A percentile compares a stretch with the other conserved stretches of the same genome.
Evolutionary conservation across 192 early-diverging fungal genomes (phyloP).

Genomic region (Coemansia sp.): DNA sequence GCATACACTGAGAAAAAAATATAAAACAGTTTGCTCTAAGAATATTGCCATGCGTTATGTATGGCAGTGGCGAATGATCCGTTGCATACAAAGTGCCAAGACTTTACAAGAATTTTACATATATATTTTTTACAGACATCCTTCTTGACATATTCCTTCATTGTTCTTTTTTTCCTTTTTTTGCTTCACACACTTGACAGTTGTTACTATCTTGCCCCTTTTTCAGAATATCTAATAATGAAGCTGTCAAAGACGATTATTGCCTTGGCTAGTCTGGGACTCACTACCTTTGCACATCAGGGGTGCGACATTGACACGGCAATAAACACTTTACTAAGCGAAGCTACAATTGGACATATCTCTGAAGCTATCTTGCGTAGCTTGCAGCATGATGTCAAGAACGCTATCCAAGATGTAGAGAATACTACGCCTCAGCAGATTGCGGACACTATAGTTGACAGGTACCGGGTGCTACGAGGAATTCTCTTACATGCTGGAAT

Average conservation of each 20-base stretch:
- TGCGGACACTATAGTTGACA: conserved; percentile 29
- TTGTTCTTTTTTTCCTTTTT: conserved; percentile 1
- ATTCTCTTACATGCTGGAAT: conserved; percentile 28
- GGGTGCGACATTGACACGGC: conserved; percentile 38
- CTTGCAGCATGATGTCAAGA: conserved; percentile 29
- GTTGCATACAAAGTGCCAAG: neutral
- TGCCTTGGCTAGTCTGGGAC: neutral
- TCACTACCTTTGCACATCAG: conserved; percentile 22
- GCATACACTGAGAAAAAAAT: neutral
- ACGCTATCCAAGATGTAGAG: conserved; percentile 15
- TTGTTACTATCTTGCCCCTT: neutral
- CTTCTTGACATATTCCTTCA: conserved; percentile 4
- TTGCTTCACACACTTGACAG: neutral
- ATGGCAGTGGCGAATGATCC: conserved; percentile 4
- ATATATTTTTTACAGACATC: neutral
- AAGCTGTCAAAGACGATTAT: neutral
- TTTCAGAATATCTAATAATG: conserved; percentile 6
- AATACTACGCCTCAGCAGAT: conserved; percentile 16
- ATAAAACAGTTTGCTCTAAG: neutral
- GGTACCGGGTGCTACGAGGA: conserved; percentile 29
- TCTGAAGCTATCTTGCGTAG: conserved; percentile 28
- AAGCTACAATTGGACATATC: conserved; percentile 27
- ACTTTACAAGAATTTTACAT: neutral
- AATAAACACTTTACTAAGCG: conserved; percentile 20
- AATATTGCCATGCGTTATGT: neutral